Percentiles rank a stretch among this genome's conserved stretches.
Conservation (phyloP, 305 asterid species). For the Fraxinus floribunda region DNA sequence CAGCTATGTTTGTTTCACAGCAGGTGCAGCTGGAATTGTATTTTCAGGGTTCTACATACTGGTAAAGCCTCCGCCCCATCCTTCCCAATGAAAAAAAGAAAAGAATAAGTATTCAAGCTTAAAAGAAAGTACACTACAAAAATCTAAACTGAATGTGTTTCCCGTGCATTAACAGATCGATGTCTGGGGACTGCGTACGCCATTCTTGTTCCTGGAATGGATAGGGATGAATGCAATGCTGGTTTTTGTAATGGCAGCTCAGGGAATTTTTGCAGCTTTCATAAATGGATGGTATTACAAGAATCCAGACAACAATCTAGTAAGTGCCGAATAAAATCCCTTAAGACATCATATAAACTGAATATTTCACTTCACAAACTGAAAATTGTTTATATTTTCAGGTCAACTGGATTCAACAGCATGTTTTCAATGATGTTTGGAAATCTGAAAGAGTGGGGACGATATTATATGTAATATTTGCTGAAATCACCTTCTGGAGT, state of each 20-base stretch:
- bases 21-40: conserved; percentile 83
- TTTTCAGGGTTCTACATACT: conserved; percentile 67
- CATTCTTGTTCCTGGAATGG: conserved; percentile 84
- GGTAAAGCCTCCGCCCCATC: conserved; percentile 33
- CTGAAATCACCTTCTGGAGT: conserved; percentile 81
- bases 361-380: background rate
- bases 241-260: conserved; percentile 81
- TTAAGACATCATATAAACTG: background rate
- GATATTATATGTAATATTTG: conserved; percentile 68
- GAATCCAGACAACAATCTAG: conserved; percentile 57
- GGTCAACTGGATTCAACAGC: conserved; percentile 82
- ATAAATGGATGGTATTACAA: conserved; percentile 76
- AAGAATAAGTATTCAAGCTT: background rate
- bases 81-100: background rate
- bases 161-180: conserved; percentile 50
- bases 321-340: conserved; percentile 18
- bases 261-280: conserved; percentile 71
- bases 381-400: conserved; percentile 21
- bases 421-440: conserved; percentile 76
- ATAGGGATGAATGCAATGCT: conserved; percentile 94
- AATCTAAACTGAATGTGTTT: background rate
- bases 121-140: background rate
- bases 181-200: conserved; percentile 54
- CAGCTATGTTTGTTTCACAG: conserved; percentile 86
- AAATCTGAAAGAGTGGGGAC: conserved; percentile 71